Base-by-base conservation (phyloP, 129 eudicot species). In the Flaveria trinervia region DNA sequence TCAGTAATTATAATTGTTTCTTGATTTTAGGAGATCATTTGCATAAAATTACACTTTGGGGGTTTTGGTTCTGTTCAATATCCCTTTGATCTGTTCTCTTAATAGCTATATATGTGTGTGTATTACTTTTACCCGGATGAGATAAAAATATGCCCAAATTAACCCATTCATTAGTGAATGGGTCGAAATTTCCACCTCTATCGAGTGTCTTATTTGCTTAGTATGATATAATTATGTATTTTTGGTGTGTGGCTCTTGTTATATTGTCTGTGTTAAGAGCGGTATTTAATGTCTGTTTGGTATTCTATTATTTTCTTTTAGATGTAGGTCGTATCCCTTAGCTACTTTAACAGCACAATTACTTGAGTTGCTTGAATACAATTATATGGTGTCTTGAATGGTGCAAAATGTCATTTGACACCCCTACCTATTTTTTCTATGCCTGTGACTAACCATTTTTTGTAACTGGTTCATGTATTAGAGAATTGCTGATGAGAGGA, bases 401-500 rank as follows among this genome's bases (percentile, higher is more conserved):
- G 62, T 18, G 12, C 28, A 56, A 56, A 17, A 56, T 12, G 39
- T 25, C 66, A 60, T 36, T 13, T 60, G 66, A 10, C 39, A 23
- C 16, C 8, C 11, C 16, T 52, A 68, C 54, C 61, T 62, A 51
- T 11, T n/a, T 50, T 46, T 39, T 59, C 25, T 25, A 50, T 52
- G 75, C 28, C 16, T 74, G 65, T 72, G 41, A 48, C 41, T 36
- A 45, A 68, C 57, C 61, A 55, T 61, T 66, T 54, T 14, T n/a
- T 79, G 68, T 64, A 57, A 73, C 71, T 46, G 69, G 68, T 74
- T 18, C 23, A 52, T 61, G 65, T 81, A 66, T 81, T 82, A 95
- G 99, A 91, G 99, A 86, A 80, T 86, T 76, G 96, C 90, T 67
- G 99, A 95, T 72, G 99, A 95, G 67, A 92, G 99, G 83, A 85